phyloP scores from a whole-genome alignment of 2,329 filamentous ascomycete species.

The Aspergillus neoniger region DNA sequence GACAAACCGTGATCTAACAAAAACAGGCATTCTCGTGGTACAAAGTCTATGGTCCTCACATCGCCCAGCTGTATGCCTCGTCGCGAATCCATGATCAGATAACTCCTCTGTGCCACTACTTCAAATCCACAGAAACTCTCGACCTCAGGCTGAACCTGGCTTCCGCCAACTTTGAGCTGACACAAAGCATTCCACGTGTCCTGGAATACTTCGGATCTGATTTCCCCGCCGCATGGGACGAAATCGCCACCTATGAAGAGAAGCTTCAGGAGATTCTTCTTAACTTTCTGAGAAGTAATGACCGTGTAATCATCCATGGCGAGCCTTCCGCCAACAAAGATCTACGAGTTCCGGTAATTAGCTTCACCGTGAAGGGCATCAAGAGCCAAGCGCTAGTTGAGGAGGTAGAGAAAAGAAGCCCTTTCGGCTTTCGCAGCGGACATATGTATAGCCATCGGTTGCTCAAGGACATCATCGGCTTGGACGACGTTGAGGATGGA shows the following conservation, averaged over 20 bases:
- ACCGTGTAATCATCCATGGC: slow-evolving; percentile 62
- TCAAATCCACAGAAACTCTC: slow-evolving; percentile 62
- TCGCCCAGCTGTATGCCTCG: slow-evolving; percentile 69
- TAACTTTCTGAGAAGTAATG: slow-evolving; percentile 56
- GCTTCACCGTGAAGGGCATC: slow-evolving; percentile 62
- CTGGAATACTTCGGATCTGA: slow-evolving; percentile 60
- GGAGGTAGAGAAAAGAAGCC: slow-evolving; percentile 59
- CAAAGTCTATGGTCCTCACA: slow-evolving; percentile 77
- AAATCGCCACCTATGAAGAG: slow-evolving; percentile 61
- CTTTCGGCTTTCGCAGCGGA: slow-evolving; percentile 67
- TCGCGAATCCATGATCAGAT: slow-evolving; percentile 58
- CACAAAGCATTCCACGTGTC: slow-evolving; percentile 63
- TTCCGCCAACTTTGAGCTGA: slow-evolving; percentile 70
- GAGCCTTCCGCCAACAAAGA: slow-evolving; percentile 51
- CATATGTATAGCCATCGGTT: slow-evolving; percentile 69
- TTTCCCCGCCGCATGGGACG: slow-evolving; percentile 49
- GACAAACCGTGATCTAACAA: background rate
- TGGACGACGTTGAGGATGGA: slow-evolving; percentile 61
- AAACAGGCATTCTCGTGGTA: slow-evolving; percentile 70
- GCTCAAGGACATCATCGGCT: slow-evolving; percentile 58
- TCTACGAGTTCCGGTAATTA: slow-evolving; percentile 65
- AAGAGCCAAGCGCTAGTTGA: slow-evolving; percentile 62
- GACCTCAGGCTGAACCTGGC: slow-evolving; percentile 69
- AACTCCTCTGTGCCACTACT: slow-evolving; percentile 65
- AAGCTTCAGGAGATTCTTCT: slow-evolving; percentile 61